Evolutionary conservation across 2,329 filamentous ascomycete species (phyloP).

Genomic region (Aureobasidium sp.): DNA sequence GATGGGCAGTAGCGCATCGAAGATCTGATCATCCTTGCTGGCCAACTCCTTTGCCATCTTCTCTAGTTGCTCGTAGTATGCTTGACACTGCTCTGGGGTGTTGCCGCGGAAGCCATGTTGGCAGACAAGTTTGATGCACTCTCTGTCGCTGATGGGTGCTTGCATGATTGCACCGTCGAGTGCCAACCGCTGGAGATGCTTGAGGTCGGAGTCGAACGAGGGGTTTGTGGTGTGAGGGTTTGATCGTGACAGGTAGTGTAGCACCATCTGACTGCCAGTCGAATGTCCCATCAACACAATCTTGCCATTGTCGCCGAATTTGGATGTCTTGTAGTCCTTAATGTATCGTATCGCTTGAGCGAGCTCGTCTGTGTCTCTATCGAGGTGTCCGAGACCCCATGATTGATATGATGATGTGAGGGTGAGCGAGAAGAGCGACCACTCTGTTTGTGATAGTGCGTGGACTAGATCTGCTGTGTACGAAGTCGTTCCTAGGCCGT

Average conservation of each 20-base stretch:
- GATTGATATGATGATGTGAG: slow-evolving; percentile 23
- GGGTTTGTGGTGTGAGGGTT: slow-evolving; percentile 18
- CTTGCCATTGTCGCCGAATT: slow-evolving; percentile 17
- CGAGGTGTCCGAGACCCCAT: slow-evolving; percentile 32
- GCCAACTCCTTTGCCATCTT: slow-evolving; percentile 22
- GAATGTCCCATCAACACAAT: slow-evolving; percentile 21
- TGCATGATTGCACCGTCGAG: slow-evolving; percentile 23
- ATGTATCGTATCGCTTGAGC: slow-evolving; percentile 24
- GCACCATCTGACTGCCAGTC: slow-evolving; percentile 20
- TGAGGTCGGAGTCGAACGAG: slow-evolving; percentile 16
- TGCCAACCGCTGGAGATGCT: slow-evolving; percentile 17
- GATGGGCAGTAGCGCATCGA: slow-evolving; percentile 29
- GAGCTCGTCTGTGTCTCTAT: slow-evolving; percentile 31
- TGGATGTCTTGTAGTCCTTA: slow-evolving; percentile 26
- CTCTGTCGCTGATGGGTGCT: slow-evolving; percentile 20
- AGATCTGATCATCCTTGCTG: slow-evolving; percentile 16
- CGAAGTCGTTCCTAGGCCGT: slow-evolving; percentile 22
- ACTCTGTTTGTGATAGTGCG: slow-evolving; percentile 19
- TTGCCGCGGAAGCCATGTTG: slow-evolving; percentile 18
- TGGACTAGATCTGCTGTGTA: slow-evolving; percentile 21
- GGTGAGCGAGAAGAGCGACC: slow-evolving; percentile 21
- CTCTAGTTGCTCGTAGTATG: slow-evolving; percentile 17
- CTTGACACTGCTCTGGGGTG: slow-evolving; percentile 16
- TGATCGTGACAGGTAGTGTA: slow-evolving; percentile 20
- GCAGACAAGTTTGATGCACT: slow-evolving; percentile 18